Evolutionary conservation across 2,329 filamentous ascomycete species (phyloP).

Genomic region (Aureobasidium mangrovei): DNA sequence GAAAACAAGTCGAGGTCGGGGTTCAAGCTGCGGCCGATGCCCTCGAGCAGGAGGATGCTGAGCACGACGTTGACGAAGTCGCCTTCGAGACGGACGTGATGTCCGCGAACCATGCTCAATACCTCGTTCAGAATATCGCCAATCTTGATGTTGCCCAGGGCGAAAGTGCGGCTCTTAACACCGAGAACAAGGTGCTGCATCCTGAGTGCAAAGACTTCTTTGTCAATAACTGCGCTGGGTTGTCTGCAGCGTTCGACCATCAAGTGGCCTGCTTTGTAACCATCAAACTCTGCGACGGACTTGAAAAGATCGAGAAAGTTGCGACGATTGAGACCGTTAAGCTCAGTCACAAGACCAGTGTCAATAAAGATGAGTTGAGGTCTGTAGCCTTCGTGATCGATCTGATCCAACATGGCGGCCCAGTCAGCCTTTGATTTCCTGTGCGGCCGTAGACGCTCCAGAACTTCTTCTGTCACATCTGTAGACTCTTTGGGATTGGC

Average conservation of each 20-base stretch:
- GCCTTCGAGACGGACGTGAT: conserved; percentile 90
- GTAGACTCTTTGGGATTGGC: conserved; percentile 40
- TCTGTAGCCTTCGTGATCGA: conserved; percentile 80
- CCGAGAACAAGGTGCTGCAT: conserved; percentile 94
- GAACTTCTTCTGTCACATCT: conserved; percentile 81
- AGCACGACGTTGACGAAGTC: conserved; percentile 98
- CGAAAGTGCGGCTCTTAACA: conserved; percentile 84
- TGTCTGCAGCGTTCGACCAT: conserved; percentile 96
- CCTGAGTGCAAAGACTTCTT: conserved; percentile 84
- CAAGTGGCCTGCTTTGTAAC: conserved; percentile 85
- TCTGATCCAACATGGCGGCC: conserved; percentile 61
- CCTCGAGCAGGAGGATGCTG: conserved; percentile 85
- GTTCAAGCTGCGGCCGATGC: conserved; percentile 80
- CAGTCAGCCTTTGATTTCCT: conserved; percentile 57
- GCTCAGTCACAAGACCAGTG: conserved; percentile 86
- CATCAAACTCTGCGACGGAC: conserved; percentile 91
- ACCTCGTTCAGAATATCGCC: conserved; percentile 91
- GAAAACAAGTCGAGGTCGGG: conserved; percentile 80
- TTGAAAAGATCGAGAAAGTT: conserved; percentile 97
- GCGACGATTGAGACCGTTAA: conserved; percentile 73
- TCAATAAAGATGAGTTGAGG: conserved; percentile 97
- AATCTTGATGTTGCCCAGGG: conserved; percentile 89
- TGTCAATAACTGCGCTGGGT: conserved; percentile 78
- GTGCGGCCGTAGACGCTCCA: conserved; percentile 68
- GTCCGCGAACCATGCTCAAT: conserved; percentile 77